phyloP scores from a whole-genome alignment of 768 basidiomycete species.

The Mycena filopes region DNA sequence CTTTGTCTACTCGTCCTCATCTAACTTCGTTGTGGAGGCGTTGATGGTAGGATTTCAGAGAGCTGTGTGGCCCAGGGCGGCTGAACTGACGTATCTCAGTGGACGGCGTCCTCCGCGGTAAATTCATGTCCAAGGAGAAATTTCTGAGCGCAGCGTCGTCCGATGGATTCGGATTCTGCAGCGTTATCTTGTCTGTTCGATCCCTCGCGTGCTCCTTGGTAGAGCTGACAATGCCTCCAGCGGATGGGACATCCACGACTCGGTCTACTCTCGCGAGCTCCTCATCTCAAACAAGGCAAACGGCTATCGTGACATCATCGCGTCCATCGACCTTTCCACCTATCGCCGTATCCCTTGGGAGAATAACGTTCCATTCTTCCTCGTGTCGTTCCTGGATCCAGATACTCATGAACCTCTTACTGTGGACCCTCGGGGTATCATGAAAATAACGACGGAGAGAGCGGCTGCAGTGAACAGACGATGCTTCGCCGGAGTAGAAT shows the following conservation, averaged over 20 bases:
- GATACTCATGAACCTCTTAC: slow-evolving; percentile 79
- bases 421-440: slow-evolving; percentile 88
- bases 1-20: slow-evolving; percentile 9
- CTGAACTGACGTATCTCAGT: slow-evolving; percentile 55
- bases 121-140: slow-evolving; percentile 94
- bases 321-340: slow-evolving; percentile 86
- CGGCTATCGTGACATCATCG: slow-evolving; percentile 91
- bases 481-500: slow-evolving; percentile 91
- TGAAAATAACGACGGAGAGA: slow-evolving; percentile 66
- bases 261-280: slow-evolving; percentile 85
- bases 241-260: slow-evolving; percentile 94
- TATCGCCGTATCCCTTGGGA: slow-evolving; percentile 95
- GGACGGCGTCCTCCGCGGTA: slow-evolving; percentile 95
- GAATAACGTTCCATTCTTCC: slow-evolving; percentile 90
- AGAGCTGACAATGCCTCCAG: slow-evolving; percentile 48
- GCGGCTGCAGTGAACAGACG: slow-evolving; percentile 61
- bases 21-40: slow-evolving; percentile 41
- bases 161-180: slow-evolving; percentile 93
- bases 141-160: slow-evolving; percentile 84
- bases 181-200: slow-evolving; percentile 84
- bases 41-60: slow-evolving; percentile 74
- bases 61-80: slow-evolving; percentile 1
- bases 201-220: background rate
- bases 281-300: slow-evolving; percentile 91
- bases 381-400: slow-evolving; percentile 91